Conservation (phyloP, 805 yeast genomes). For the Ogataea dorogensis region DNA sequence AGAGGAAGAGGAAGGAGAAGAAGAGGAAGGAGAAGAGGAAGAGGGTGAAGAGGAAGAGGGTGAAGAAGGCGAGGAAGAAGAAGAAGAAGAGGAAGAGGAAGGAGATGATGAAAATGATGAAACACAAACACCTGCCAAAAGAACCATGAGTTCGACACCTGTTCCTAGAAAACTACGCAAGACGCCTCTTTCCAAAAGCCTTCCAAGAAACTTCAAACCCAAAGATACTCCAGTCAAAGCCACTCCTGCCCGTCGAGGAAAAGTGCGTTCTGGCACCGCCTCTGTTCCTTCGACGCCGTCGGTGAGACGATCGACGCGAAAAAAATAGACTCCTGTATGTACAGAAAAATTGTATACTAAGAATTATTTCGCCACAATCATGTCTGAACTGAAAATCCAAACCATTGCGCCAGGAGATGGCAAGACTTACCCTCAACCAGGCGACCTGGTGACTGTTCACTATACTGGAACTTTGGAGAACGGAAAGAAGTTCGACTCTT, state of each 20-base stretch:
- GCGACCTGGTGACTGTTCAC: conserved; percentile 90
- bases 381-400: conserved; percentile 35
- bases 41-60: conserved; percentile 9
- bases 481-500: conserved; percentile 95
- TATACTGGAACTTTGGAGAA: conserved; percentile 93
- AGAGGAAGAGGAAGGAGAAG: conserved; percentile 6
- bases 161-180: conserved; percentile 20
- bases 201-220: conserved; percentile 12
- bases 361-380: conserved; percentile 10
- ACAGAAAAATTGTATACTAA: conserved; percentile 4
- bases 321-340: conserved; percentile 12
- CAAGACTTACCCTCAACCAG: conserved; percentile 76
- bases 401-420: conserved; percentile 64
- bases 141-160: conserved; percentile 15
- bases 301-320: conserved; percentile 22
- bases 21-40: conserved; percentile 5
- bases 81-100: conserved; percentile 3
- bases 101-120: conserved; percentile 4
- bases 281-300: conserved; percentile 21
- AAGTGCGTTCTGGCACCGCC: conserved; percentile 9
- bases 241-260: conserved; percentile 14
- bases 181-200: conserved; percentile 17
- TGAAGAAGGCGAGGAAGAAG: conserved; percentile 5
- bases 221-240: conserved; percentile 16
- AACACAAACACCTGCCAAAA: conserved; percentile 16